A percentile compares a stretch with the other conserved stretches of the same genome.
Conservation (phyloP, 257 asterid species). For the Solanum tarijense region DNA sequence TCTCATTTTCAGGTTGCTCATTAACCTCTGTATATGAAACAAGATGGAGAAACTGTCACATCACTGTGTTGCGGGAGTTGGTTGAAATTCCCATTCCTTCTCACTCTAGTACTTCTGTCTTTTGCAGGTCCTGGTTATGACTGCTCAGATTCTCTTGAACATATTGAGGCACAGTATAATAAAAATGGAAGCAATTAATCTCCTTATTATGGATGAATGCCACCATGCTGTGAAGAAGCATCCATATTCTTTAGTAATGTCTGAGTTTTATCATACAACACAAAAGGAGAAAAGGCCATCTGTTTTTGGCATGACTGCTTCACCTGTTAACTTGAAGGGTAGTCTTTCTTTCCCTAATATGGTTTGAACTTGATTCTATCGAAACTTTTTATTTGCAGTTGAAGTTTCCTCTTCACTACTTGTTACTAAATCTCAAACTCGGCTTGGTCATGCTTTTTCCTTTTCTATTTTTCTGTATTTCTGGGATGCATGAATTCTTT, state of each 20-base stretch:
- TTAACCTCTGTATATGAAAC: not conserved
- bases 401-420: not conserved
- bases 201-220: slow-evolving; percentile 93
- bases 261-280: slow-evolving; percentile 93
- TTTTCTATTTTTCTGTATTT: not conserved
- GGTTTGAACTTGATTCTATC: not conserved
- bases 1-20: not conserved
- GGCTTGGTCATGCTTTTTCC: not conserved
- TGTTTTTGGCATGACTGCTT: slow-evolving; percentile 98
- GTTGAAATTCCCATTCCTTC: not conserved
- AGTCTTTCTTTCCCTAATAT: slow-evolving; percentile 4
- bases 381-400: not conserved
- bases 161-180: slow-evolving; percentile 95
- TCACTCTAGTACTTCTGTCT: slow-evolving; percentile 1
- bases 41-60: not conserved
- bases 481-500: not conserved
- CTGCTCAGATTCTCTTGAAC: slow-evolving; percentile 95
- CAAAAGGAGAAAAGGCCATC: slow-evolving; percentile 90
- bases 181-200: slow-evolving; percentile 87
- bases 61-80: not conserved
- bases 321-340: slow-evolving; percentile 99
- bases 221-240: slow-evolving; percentile 99
- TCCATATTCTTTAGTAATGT: slow-evolving; percentile 97
- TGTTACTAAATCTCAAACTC: not conserved
- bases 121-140: slow-evolving; percentile 96